Conservation (phyloP, 2,329 filamentous ascomycete genomes). For the Uncinocarpus reesii region DNA sequence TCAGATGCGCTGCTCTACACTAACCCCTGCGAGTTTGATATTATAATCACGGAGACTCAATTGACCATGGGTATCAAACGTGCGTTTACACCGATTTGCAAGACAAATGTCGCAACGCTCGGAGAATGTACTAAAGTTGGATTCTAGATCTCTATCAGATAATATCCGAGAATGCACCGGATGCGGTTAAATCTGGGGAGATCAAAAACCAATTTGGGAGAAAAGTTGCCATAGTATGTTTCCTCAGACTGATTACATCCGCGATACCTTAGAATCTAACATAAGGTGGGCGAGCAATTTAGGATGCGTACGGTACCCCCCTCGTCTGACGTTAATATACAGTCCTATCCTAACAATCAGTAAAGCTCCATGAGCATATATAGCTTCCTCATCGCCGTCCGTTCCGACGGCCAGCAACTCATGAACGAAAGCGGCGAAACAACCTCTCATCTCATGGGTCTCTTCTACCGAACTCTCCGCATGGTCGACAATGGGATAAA, state of each 20-base stretch:
- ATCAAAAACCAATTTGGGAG: constrained; percentile 99
- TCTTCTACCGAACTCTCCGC: constrained; percentile 97
- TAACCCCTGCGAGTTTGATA: no score
- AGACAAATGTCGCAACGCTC: constrained; percentile 5
- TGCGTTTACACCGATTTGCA: constrained; percentile 23
- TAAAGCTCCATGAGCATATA: constrained; percentile 92
- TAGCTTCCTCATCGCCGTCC: constrained; percentile 94
- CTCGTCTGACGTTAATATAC: background rate
- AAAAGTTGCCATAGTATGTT: constrained; percentile 86
- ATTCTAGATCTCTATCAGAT: constrained; percentile 58
- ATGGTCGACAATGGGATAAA: constrained; percentile 99
- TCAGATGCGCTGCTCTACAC: background rate
- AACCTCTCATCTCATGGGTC: constrained; percentile 95
- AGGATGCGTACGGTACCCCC: constrained; percentile 38
- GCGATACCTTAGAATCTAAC: no score
- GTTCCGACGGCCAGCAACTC: constrained; percentile 91
- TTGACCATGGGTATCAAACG: constrained; percentile 43
- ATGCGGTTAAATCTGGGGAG: constrained; percentile 88
- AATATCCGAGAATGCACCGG: constrained; percentile 87
- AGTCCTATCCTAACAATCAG: background rate
- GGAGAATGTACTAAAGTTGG: constrained; percentile 14
- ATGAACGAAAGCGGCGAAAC: constrained; percentile 93
- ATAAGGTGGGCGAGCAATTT: background rate
- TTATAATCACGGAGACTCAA: no score
- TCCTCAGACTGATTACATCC: background rate